Conservation (phyloP, 1,139 yeast species). For the Pichia inconspicua region DNA sequence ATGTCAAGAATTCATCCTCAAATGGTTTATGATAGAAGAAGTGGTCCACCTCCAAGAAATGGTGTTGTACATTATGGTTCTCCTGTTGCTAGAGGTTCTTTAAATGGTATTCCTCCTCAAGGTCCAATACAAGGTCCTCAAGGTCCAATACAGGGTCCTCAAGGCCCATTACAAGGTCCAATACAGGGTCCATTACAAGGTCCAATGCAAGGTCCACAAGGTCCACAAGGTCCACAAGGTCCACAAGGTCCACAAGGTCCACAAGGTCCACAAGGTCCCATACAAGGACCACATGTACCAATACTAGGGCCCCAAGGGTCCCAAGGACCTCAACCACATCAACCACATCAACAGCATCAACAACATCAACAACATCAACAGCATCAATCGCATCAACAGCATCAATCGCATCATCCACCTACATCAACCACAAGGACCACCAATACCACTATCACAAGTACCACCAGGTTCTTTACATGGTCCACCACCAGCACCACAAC, state of each 20-base stretch:
- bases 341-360: neutral
- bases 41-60: no score
- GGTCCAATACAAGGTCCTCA: neutral
- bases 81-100: no score
- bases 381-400: constrained; percentile 1
- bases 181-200: no score
- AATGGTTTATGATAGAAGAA: no score
- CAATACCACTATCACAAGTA: neutral
- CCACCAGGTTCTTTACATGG: neutral
- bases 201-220: neutral
- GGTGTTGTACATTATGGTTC: no score
- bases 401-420: no score
- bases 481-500: neutral
- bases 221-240: no score
- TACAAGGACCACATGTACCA: no score
- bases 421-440: neutral
- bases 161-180: neutral
- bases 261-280: neutral
- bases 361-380: neutral
- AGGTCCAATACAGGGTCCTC: no score
- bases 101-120: neutral
- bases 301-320: neutral
- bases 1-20: neutral
- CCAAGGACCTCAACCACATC: neutral
- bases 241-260: no score